Base-by-base conservation (phyloP, 2,329 filamentous ascomycete genomes). In the Knoxdaviesia proteae region DNA sequence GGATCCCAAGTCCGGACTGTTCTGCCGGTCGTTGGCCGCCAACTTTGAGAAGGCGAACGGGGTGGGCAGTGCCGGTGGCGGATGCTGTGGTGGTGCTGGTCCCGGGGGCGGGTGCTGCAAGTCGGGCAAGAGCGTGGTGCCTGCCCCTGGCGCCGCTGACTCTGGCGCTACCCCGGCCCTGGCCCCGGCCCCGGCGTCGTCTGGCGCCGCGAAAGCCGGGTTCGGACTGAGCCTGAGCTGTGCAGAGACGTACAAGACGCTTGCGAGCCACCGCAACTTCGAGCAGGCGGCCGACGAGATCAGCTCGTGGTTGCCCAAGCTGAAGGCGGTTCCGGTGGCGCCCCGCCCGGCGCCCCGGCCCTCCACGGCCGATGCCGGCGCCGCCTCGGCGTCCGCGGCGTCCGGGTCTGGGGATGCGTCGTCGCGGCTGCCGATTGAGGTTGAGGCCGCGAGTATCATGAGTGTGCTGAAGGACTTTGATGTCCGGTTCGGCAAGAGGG, bases 401-500 rank as follows among this genome's bases (percentile, higher is more conserved):
- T 31, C 10, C 11, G 37, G 31, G 10, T 39, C 31, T 31, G 47
- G 34, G 36, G 46, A 42, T 41, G 46, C 40, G 45, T 45, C 44
- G 44, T 49, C 61, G 47, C 63, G 63, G 44, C 68, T 69, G 37
- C 75, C 80, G 1, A 75, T 86, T 51, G 81, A 87, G 55, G 80
- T 87, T 10, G 81, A 87, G 58, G 80, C 81, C 6, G 81, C 81
- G 1, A 86, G 80, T 56, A 84, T 87, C 43, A 86, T 87, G 81
- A 79, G 78, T 37, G 81, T 86, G n/a, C 60, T 87, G 46, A 82
- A 81, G 57, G 77, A 81, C 48, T 87, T 87, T 59, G 81, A 87
- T 52, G 68, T 83, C 41, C 64, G 81, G 43, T 87, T 87, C 55
- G 75, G 75, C 30, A 39, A 39, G 11, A 43, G 36, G 36, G 36